Base-by-base conservation (phyloP, 169 alveolate species). In the Plasmodium relictum region DNA sequence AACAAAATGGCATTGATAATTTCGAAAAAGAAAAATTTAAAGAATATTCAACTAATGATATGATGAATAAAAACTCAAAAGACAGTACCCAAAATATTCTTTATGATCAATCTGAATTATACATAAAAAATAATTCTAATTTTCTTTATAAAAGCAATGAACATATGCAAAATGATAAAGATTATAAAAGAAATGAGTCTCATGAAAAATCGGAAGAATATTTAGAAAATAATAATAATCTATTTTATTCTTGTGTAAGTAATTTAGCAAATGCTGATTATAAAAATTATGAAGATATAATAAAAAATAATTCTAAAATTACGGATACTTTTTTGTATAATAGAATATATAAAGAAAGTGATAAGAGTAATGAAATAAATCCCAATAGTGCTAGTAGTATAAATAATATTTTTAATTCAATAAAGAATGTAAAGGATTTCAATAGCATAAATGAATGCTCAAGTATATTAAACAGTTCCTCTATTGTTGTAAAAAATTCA, bases 281-380 rank as follows among this genome's bases (percentile, higher is more conserved):
- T 59, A 41, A 6, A 12, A 73, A 73, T 58, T 73, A 39, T 63
- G 88, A 73, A 65, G 59, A 73, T 41, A n/a, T 16, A 48, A 7
- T 41, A 16, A 50, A 59, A 26, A 65, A 58, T 18, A 24, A 39
- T 14, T 73, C 73, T n/a, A 58, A 59, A 12, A 73, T 18, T 73
- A 37, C 62, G 14, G 24, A 59, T 14, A 20, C 41, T n/a, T 59
- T 73, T 73, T 37, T 73, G 26, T 39, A 41, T 7, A 58, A 48
- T 41, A 14, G 31, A 16, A 7, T 9, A 18, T 39, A 41, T 24
- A 50, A 73, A 0, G 74, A 41, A 31, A n/a, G 16, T 16, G 39
- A 44, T 48, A n/a, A 56, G 18, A 58, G 39, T 62, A 72, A 52
- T 10, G 59, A 12, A 58, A 59, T 50, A 10, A 22, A 8, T 52